Evolutionary conservation across 108 stramenopile genomes (phyloP).

Genomic region (Nitzschia sp.): DNA sequence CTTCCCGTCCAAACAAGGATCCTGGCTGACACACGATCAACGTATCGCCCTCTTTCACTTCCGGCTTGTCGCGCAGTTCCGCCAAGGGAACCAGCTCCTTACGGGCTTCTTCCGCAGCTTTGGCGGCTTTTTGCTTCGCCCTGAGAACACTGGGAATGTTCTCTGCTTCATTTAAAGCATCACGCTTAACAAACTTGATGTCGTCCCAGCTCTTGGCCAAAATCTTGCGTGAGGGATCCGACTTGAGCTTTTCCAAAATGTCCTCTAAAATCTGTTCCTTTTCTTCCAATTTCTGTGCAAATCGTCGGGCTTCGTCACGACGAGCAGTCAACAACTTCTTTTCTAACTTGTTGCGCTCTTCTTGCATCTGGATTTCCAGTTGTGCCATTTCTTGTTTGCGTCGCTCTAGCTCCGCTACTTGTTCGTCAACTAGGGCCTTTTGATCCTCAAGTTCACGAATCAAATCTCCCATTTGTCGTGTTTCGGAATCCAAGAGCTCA

Average conservation of each 20-base stretch:
- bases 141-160: constrained; percentile 64
- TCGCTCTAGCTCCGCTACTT: constrained; percentile 67
- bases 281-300: constrained; percentile 84
- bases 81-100: constrained; percentile 75
- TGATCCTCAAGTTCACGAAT: constrained; percentile 84
- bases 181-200: constrained; percentile 82
- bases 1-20: constrained; percentile 70
- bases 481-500: constrained; percentile 82
- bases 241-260: constrained; percentile 75
- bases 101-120: constrained; percentile 31
- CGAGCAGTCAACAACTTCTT: constrained; percentile 67
- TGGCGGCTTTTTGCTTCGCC: constrained; percentile 39
- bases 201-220: constrained; percentile 88
- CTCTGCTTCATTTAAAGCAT: constrained; percentile 77
- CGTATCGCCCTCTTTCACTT: constrained; percentile 60
- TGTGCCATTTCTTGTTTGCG: constrained; percentile 70
- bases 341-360: constrained; percentile 67
- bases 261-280: constrained; percentile 89
- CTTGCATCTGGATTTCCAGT: constrained; percentile 72
- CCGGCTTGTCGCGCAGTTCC: constrained; percentile 54
- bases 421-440: constrained; percentile 70
- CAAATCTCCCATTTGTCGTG: constrained; percentile 85
- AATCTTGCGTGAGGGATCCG: constrained; percentile 76
- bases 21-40: constrained; percentile 74
- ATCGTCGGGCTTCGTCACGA: constrained; percentile 77